Percentiles rank a stretch among this genome's conserved stretches.
These are phyloP conservation scores for Dactylellina cionopaga DNA, from an alignment of 2,329 filamentous ascomycete species.

Conservation along the genomic window DNA sequence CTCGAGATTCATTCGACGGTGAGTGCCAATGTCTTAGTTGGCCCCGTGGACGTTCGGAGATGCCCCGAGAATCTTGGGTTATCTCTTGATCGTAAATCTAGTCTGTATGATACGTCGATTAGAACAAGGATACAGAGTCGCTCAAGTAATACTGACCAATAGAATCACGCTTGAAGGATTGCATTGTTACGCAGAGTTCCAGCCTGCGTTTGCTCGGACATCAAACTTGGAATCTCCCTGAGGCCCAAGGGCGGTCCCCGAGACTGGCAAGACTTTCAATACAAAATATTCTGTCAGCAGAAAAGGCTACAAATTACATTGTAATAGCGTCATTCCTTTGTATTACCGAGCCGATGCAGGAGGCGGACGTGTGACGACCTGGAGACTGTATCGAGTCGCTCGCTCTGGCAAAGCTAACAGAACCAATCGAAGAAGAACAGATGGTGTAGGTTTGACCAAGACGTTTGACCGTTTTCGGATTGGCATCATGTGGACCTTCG, in stretches of 20 bases:
- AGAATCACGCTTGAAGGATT: conserved; percentile 4
- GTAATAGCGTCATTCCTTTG: conserved; percentile 44
- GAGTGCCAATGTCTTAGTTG: conserved; percentile 34
- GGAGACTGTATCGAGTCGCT: conserved; percentile 19
- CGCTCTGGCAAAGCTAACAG: conserved; percentile 35
- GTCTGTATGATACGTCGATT: conserved; percentile 12
- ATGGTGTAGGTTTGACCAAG: conserved; percentile 16
- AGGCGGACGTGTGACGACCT: conserved; percentile 36
- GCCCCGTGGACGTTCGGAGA: conserved; percentile 51
- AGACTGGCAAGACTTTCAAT: too few relatives aligned
- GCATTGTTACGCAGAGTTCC: conserved; percentile 29
- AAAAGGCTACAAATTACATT: conserved; percentile 14
- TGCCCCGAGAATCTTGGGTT: conserved; percentile 37
- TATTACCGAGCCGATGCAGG: conserved; percentile 33
- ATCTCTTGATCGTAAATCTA: conserved; percentile 2
- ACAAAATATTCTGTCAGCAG: too few relatives aligned
- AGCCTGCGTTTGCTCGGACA: conserved; percentile 10
- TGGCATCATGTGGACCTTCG: conserved; percentile 47
- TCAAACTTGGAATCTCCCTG: too few relatives aligned
- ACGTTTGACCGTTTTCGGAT: conserved; percentile 49
- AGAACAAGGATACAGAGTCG: conserved; percentile 17
- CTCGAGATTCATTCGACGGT: not conserved
- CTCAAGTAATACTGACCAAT: conserved; percentile 19
- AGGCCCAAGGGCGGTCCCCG: too few relatives aligned
- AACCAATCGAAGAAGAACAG: conserved; percentile 51